phyloP scores from a whole-genome alignment of 441 rosid genomes.

The Francoa sonchifolia region DNA sequence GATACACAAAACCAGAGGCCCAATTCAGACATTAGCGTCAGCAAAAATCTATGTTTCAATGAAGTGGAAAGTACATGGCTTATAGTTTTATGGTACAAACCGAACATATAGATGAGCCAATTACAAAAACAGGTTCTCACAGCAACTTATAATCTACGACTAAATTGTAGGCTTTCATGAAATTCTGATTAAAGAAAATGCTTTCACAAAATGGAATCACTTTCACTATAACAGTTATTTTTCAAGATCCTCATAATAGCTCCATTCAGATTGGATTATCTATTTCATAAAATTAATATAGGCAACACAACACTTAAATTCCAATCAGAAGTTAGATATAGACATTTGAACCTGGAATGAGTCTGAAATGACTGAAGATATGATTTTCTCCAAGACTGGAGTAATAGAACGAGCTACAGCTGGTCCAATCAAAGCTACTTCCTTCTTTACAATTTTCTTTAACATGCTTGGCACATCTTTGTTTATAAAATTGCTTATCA shows the following conservation, averaged over 20 bases:
- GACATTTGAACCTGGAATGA: slow-evolving; percentile 35
- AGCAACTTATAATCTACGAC: slow-evolving; percentile 1
- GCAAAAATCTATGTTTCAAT: no score
- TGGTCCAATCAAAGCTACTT: slow-evolving; percentile 26
- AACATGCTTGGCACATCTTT: slow-evolving; percentile 28
- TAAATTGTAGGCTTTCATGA: neutral
- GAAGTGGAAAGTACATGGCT: slow-evolving; percentile 4
- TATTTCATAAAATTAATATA: neutral
- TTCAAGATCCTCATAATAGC: no score
- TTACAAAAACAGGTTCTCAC: neutral
- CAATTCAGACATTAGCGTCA: slow-evolving; percentile 3
- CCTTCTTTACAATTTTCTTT: slow-evolving; percentile 38
- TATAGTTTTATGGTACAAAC: no score
- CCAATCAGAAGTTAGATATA: no score
- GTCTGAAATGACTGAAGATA: slow-evolving; percentile 26
- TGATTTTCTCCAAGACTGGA: slow-evolving; percentile 30
- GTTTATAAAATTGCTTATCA: slow-evolving; percentile 26
- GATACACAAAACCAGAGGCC: slow-evolving; percentile 7
- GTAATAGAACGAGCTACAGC: slow-evolving; percentile 29
- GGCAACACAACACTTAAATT: slow-evolving; percentile 2
- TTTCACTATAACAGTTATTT: no score
- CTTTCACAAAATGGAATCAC: neutral
- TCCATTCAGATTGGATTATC: neutral
- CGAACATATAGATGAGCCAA: slow-evolving; percentile 2
- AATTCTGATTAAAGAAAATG: neutral